Base-by-base conservation (phyloP, 805 yeast species). In the Metschnikowia lunata region DNA sequence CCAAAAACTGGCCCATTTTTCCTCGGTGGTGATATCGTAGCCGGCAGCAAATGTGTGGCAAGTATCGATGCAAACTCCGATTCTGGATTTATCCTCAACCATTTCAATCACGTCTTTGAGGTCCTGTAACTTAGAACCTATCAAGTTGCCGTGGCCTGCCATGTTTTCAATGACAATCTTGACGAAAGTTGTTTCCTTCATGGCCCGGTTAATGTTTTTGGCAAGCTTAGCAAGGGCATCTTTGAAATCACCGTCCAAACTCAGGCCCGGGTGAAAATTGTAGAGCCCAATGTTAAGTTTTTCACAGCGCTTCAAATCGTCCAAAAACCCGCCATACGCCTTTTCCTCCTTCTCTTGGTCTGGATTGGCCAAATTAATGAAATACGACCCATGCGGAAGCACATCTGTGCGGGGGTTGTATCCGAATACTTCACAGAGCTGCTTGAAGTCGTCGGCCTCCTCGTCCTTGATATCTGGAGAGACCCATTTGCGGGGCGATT, bases 41-140 rank as follows among this genome's bases (percentile, higher is more conserved):
- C 99, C 99, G 1, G 98, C 96, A 0, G 98, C 97, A 71, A 87
- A 89, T 0, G 96, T 74, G 63, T 93, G 99, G 61, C 99, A 93
- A 0, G 98, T 93, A 62, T 93, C 99, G 12, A 93, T 75, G 61
- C 99, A 93, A 1, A 93, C 96, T 4, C 99, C 98, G n/a, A 93
- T 83, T 45, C 99, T 74, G 1, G 66, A 60, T 62, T 90, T 90
- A 58, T 89, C 78, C 1, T 88, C 85, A n/a, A 93, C 78, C 72
- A 80, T 58, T 31, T 78, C 83, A 36, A 93, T 88, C 12, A 93
- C 90, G 18, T 75, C 77, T 27, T 75, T 70, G 38, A 93, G 71
- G 58, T 93, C 98, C 51, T 85, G 80, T 27, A 91, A 66, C 34
- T 77, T 72, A 3, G 91, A 83, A 1, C 98, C 99, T 34, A 93